Conservation (phyloP, 768 basidiomycete species). For the Tricholoma saponaceum region DNA sequence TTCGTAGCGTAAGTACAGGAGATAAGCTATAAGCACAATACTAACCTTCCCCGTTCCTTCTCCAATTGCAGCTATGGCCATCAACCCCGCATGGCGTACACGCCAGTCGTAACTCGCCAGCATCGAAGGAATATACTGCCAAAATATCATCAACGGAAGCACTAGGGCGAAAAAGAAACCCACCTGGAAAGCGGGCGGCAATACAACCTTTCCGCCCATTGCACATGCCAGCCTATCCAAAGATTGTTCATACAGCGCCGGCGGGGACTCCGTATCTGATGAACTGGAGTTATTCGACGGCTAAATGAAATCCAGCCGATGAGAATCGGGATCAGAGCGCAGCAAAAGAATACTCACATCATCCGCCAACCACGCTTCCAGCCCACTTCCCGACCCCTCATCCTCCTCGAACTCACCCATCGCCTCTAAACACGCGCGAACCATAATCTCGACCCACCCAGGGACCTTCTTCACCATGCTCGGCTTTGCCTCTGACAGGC, state of each 20-base stretch:
- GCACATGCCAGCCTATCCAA: slow-evolving; percentile 81
- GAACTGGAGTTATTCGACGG: slow-evolving; percentile 61
- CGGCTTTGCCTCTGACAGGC: slow-evolving; percentile 70
- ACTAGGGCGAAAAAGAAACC: no score
- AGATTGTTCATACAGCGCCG: slow-evolving; percentile 77
- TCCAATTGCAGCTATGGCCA: slow-evolving; percentile 82
- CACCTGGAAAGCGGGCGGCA: slow-evolving; percentile 75
- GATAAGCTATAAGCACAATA: not conserved
- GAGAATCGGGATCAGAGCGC: not conserved
- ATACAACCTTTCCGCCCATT: slow-evolving; percentile 67
- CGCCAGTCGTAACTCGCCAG: slow-evolving; percentile 82
- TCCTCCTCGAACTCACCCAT: slow-evolving; percentile 75
- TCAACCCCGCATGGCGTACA: slow-evolving; percentile 77
- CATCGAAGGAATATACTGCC: slow-evolving; percentile 73
- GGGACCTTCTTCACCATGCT: slow-evolving; percentile 62
- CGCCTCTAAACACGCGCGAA: slow-evolving; percentile 76
- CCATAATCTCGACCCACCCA: slow-evolving; percentile 68
- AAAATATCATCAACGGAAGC: not conserved
- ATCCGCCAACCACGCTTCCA: slow-evolving; percentile 63
- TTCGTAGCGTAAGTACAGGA: slow-evolving; percentile 1
- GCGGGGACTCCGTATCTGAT: slow-evolving; percentile 56
- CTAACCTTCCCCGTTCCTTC: slow-evolving; percentile 75
- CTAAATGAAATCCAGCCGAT: slow-evolving; percentile 26
- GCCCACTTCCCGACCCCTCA: slow-evolving; percentile 28
- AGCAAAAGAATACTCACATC: slow-evolving; percentile 51